These are phyloP conservation scores for Collybia nuda DNA, from an alignment of 768 basidiomycete species.

Conservation along the genomic window DNA sequence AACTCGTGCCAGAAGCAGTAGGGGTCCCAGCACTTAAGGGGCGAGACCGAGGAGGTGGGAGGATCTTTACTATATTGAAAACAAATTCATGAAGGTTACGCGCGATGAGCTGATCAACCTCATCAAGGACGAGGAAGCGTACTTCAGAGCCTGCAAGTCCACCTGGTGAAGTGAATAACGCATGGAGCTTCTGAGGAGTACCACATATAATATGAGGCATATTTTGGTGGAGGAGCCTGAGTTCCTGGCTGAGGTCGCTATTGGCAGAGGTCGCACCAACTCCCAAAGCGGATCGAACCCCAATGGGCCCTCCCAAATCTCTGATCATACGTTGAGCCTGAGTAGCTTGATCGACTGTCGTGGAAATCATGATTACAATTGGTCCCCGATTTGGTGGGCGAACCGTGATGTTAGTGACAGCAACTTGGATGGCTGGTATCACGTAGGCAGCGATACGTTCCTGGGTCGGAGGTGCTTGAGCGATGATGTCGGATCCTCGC, in stretches of 20 bases:
- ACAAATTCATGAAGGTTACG: conserved; percentile 96
- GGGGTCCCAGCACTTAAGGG: conserved; percentile 48
- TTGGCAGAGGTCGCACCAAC: conserved; percentile 72
- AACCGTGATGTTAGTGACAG: conserved; percentile 59
- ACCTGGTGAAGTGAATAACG: conserved; percentile 80
- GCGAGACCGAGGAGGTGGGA: conserved; percentile 85
- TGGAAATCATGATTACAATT: conserved; percentile 91
- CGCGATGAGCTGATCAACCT: conserved; percentile 97
- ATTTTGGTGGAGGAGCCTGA: conserved; percentile 83
- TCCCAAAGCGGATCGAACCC: conserved; percentile 86
- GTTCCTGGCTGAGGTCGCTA: conserved; percentile 69
- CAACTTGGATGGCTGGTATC: conserved; percentile 85
- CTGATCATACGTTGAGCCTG: conserved; percentile 96
- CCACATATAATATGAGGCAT: conserved; percentile 96
- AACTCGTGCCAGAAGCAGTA: conserved; percentile 22
- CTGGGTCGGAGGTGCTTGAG: conserved; percentile 97
- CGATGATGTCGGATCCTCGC: conserved; percentile 93
- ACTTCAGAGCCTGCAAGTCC: conserved; percentile 83
- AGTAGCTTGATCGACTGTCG: conserved; percentile 97
- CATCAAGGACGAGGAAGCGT: conserved; percentile 92
- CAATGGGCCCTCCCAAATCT: conserved; percentile 91
- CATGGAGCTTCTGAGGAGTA: conserved; percentile 94
- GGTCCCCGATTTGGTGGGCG: conserved; percentile 74
- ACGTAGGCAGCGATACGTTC: conserved; percentile 98
- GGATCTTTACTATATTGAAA: conserved; percentile 86